Conservation (phyloP, 176 grass and related monocot species). For the Alloteropsis semialata region DNA sequence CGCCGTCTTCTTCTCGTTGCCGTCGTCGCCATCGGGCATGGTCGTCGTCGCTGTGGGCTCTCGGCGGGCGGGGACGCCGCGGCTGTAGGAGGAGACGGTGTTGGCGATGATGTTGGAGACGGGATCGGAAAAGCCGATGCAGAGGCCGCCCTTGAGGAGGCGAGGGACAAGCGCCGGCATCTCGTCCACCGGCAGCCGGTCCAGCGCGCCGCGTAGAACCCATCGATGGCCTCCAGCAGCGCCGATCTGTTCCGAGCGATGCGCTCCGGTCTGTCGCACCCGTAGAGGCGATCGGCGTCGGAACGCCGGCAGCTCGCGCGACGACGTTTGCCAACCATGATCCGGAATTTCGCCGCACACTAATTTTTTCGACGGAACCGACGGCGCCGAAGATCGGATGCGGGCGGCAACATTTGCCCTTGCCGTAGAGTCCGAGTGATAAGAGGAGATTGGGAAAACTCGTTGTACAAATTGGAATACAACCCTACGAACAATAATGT, state of each 20-base stretch:
- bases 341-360: background rate
- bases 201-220: background rate
- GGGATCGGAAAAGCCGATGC: background rate
- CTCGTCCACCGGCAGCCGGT: background rate
- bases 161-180: slow-evolving; percentile 2
- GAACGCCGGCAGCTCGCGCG: background rate
- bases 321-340: background rate
- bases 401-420: no score
- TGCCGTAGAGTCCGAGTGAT: no score
- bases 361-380: no score
- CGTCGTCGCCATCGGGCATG: no score
- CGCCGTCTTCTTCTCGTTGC: background rate
- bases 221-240: background rate
- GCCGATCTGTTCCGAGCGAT: background rate
- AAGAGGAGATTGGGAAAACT: no score
- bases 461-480: no score
- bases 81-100: slow-evolving; percentile 5
- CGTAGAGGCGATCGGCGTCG: background rate
- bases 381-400: no score
- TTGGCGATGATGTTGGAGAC: slow-evolving; percentile 18
- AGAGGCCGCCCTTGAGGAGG: background rate
- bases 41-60: no score
- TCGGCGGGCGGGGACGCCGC: background rate
- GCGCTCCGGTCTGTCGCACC: background rate
- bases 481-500: no score